Base-by-base conservation (phyloP, 2,329 filamentous ascomycete species). In the Trichoderma polysporum region DNA sequence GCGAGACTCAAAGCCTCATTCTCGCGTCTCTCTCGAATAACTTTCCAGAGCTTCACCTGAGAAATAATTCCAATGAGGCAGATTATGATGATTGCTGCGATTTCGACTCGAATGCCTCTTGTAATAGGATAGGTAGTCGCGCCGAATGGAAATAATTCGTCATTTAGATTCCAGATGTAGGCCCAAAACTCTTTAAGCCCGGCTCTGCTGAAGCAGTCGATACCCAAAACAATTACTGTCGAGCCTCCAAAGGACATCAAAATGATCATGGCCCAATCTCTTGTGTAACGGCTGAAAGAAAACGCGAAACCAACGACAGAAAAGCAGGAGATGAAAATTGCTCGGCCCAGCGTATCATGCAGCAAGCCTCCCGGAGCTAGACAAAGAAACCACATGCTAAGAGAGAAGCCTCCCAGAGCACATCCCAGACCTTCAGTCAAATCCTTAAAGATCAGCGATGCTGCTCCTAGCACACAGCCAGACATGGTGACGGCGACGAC, bases 111-210 rank as follows among this genome's bases (percentile, higher is more conserved):
- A 66, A 97, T 95, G 2, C 92, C 92, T 72, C 89, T 91, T 0
- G 93, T 97, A 13, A 97, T 81, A 0, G 94, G 94, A 75, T 97
- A 98, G 0, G 91, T 93, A 56, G 84, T 83, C 1, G 91, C 90
- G 41, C 87, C 86, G 2, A 93, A 80, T 0, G 94, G 94, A 73
- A 98, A 98, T 0, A 93, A 81, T 59, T 91, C 84, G 49, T 88
- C 82, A 76, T 97, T 97, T 45, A 98, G 79, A 53, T 81, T 82
- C 94, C 94, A 98, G 41, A 97, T 84, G 76, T 96, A 98, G 6
- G 92, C 85, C 94, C 94, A 98, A 72, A 97, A 97, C 76, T 98
- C 94, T 77, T 97, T 97, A 72, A 97, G 81, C 0, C 94, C 94
- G n/a, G 93, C 93, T 69, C 88, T 84, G 73, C 90, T 94, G 73